Conservation (phyloP, 2,329 filamentous ascomycete genomes). For the Coniochaeta sp. region DNA sequence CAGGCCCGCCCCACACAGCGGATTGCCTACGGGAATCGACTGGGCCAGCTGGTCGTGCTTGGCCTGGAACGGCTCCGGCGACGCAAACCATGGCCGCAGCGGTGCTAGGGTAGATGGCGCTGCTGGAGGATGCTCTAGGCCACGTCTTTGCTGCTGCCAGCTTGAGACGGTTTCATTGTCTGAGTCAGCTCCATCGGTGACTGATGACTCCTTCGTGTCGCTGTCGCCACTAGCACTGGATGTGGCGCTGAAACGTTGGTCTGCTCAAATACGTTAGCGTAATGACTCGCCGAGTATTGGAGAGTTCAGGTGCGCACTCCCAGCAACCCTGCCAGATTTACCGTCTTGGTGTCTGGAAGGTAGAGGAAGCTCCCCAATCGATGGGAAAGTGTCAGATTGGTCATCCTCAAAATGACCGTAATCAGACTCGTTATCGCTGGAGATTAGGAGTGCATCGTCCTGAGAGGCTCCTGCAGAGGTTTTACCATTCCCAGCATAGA, state of each 20-base stretch:
- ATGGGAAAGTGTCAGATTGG: neutral
- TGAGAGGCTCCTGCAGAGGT: neutral
- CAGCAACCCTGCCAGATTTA: neutral
- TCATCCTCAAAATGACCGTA: neutral
- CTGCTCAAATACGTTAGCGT: neutral
- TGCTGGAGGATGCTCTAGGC: neutral
- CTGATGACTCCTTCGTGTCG: neutral
- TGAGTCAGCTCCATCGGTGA: neutral
- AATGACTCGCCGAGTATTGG: neutral
- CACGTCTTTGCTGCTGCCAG: neutral
- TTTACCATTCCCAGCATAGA: neutral
- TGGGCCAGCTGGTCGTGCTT: neutral
- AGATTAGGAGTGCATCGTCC: neutral
- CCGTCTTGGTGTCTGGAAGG: neutral
- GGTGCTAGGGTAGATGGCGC: neutral
- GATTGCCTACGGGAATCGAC: neutral
- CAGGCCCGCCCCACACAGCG: neutral
- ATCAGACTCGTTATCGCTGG: slow-evolving; percentile 2
- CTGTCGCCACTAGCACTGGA: neutral
- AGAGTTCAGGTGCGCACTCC: neutral
- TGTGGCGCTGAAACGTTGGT: neutral
- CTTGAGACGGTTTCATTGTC: neutral
- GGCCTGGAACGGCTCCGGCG: neutral
- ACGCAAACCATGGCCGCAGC: neutral
- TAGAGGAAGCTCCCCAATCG: slow-evolving; percentile 1